Evolutionary conservation across 1,139 yeast genomes (phyloP), one percentile per base, ranked within the genome.

Genomic region (Saccharomyces hybrid): DNA sequence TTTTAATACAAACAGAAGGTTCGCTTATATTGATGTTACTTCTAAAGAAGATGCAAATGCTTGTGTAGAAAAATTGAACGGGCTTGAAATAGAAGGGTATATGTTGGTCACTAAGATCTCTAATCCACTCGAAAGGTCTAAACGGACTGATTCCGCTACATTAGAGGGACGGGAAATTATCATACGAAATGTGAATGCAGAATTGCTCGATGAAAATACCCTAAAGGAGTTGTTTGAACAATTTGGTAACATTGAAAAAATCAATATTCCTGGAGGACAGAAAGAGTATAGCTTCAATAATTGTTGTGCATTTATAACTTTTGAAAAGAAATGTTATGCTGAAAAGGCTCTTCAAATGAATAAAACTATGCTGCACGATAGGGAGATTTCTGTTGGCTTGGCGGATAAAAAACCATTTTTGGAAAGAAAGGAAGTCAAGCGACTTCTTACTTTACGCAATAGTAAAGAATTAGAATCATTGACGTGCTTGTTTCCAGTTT

Each of bases 21-120:
- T 89, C 65, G 88, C 95, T 58, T 89, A 88, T 63, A 75, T 87
- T 12, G 96, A 88, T 63, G 73, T 0, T 67, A 74, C 12, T 57
- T 78, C 48, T 24, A 27, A 48, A 0, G 73, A 73, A 7, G 73
- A 72, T 32, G 90, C 95, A 0, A 56, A 63, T 0, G 54, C 60
- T 0, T 89, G 90, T 0, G 74, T 80, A 0, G 56, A 60, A 0
- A 55, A 59, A 1, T 71, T 81, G n/a, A 67, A 85, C 61, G 80
- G 77, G 0, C 70, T 65, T 34, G 65, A 58, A 0, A 50, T 72
- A 2, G 70, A 66, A 3, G 68, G 64, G 2, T 66, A 61, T 55
- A 64, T 67, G n/a, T 63, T 86, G 46, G 75, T 78, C 0, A 90
- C 82, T 0, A 80, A 80, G 58, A 64, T 82, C 4, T 85, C 91